These are phyloP conservation scores for Sclerotinia spermophila DNA, from an alignment of 2,329 filamentous ascomycete genomes.

Conservation along the genomic window DNA sequence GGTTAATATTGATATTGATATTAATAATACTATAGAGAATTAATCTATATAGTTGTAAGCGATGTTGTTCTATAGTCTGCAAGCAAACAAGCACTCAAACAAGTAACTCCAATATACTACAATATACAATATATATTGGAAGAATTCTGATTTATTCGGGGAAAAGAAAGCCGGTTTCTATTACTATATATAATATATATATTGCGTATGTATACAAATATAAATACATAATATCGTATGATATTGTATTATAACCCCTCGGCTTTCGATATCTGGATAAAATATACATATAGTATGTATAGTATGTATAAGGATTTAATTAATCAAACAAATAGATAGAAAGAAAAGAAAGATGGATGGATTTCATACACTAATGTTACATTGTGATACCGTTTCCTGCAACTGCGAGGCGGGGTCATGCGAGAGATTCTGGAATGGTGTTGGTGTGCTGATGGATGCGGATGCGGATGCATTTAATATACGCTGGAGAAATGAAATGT, in stretches of 20 bases:
- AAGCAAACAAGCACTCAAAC: not conserved
- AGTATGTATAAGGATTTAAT: no score
- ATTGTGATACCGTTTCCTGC: slow-evolving; percentile 16
- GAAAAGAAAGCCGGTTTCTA: not conserved
- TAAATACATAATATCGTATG: not conserved
- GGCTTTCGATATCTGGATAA: no score
- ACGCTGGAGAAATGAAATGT: no score
- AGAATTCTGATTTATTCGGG: not conserved
- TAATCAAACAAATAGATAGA: no score
- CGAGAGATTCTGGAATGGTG: not conserved
- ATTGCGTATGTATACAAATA: not conserved
- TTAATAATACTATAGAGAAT: no score
- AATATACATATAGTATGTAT: no score
- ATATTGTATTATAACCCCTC: no score
- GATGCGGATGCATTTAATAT: no score
- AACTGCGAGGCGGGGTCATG: not conserved
- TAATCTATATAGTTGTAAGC: no score
- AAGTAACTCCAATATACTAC: not conserved
- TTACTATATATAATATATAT: not conserved
- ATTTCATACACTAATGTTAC: not conserved
- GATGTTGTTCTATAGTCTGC: not conserved
- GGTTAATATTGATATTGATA: no score
- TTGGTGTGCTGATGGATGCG: not conserved
- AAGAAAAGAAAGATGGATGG: no score
- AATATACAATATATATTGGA: not conserved